Base-by-base conservation (phyloP, 164 flowering plant species). In the Cinnamomum micranthum region DNA sequence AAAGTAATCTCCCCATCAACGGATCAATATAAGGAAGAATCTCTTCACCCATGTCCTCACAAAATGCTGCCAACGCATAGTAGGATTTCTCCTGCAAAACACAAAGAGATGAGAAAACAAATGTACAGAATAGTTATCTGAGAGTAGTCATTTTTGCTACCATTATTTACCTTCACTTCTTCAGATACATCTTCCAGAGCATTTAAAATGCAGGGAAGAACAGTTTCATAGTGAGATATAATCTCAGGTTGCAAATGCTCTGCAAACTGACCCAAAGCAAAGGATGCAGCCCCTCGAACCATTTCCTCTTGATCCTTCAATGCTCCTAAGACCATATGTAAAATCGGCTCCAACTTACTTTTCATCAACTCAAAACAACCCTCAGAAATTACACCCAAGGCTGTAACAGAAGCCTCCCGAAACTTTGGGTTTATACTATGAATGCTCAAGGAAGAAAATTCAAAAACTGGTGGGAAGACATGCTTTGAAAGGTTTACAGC, bases 221-320 rank as follows among this genome's bases (percentile, higher is more conserved):
- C 97, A 78, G 79, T 90, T 80, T 88, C 90, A 81, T 92, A 93
- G 75, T 93, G 94, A 74, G 92, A 88, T 24, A 87, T 76, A 68
- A 95, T 91, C 80, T 95, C 99, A 41, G 99, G 97, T 83, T 95
- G 99, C 84, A 95, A 83, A 85, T 93, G 79, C 84, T 95, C 98
- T 4, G 99, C 98, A 79, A 95, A 95, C 80, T 95, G 98, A 74
- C 98, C 98, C 79, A 95, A 80, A 6, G 98, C 99, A 92, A 95
- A 95, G 6, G 99, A 91, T 12, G 99, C 97, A 79, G 99, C 94
- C 35, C 99, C 98, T 81, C 97, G 88, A 13, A 95, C 97, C 92
- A 93, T 85, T 78, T 93, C 93, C 71, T 95, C 98, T 25, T 85
- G 90, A 85, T 95, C 98, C 81, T 92, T 88, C 58, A 95, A 75